Conservation (phyloP, 192 early-diverging fungal genomes). For the Chytriomyces hyalinus region DNA sequence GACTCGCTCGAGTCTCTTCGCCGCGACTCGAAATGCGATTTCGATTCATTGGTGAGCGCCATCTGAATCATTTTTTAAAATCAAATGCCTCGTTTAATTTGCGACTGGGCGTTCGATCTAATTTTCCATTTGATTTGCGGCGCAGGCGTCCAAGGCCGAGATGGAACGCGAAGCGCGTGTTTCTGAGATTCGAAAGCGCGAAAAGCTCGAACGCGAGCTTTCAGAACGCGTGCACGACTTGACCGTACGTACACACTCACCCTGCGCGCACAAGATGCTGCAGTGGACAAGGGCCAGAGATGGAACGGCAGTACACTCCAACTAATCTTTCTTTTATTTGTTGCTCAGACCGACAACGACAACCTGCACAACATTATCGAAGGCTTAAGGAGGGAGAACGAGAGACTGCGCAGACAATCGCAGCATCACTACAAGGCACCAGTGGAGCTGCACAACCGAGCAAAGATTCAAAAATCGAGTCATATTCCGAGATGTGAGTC, state of each 20-base stretch:
- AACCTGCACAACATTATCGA: constrained; percentile 22
- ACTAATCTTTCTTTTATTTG: neutral
- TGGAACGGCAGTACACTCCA: neutral
- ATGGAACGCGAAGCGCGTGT: constrained; percentile 23
- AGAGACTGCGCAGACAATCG: neutral
- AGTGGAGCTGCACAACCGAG: neutral
- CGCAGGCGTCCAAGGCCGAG: neutral
- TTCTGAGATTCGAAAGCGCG: constrained; percentile 1
- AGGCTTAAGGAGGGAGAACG: constrained; percentile 16
- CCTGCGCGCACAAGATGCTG: neutral
- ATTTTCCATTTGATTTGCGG: neutral
- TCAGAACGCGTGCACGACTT: neutral
- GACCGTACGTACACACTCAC: neutral
- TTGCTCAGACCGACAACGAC: constrained; percentile 12
- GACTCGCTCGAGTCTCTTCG: neutral
- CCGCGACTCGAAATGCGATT: constrained; percentile 27
- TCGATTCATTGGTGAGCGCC: neutral
- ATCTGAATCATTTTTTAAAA: neutral
- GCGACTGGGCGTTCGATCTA: neutral
- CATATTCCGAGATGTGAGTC: neutral
- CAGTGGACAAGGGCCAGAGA: neutral
- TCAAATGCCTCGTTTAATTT: neutral
- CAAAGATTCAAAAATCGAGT: neutral
- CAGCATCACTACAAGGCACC: neutral
- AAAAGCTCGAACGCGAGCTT: constrained; percentile 7